Percentiles rank a stretch among this genome's conserved stretches.
Conservation (phyloP, 768 basidiomycete genomes). For the Lepiota brunneoincarnata region DNA sequence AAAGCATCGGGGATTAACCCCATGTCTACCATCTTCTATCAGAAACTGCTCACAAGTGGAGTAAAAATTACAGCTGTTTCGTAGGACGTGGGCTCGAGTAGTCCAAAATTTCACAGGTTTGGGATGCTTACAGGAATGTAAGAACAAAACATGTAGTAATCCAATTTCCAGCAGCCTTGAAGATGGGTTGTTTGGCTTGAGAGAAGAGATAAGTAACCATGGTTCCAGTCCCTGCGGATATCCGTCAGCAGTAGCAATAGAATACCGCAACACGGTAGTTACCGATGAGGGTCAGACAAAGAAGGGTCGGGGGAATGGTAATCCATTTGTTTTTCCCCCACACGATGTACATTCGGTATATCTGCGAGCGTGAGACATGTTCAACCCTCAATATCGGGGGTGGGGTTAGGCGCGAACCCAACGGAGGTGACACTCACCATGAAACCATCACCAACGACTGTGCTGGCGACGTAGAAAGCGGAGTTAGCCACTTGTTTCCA, state of each 20-base stretch:
- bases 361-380: slow-evolving; percentile 17
- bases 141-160: slow-evolving; percentile 12
- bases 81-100: not conserved
- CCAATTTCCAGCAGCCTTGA: no score
- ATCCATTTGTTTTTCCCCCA: no score
- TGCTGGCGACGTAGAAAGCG: slow-evolving; percentile 12
- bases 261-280: no score
- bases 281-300: no score
- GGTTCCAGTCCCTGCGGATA: no score
- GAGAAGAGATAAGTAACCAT: no score
- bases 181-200: no score
- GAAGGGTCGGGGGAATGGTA: no score
- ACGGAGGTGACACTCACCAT: slow-evolving; percentile 9
- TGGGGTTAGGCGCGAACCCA: no score
- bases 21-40: not conserved
- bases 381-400: slow-evolving; percentile 11
- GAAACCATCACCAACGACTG: slow-evolving; percentile 13
- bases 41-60: slow-evolving; percentile 14
- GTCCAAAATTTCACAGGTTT: not conserved
- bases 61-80: slow-evolving; percentile 19
- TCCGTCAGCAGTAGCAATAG: no score
- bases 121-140: slow-evolving; percentile 17
- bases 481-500: slow-evolving; percentile 9
- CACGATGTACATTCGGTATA: no score
- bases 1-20: not conserved